phyloP scores from a whole-genome alignment of 352 stramenopile species.

The Globisporangium spiculum region DNA sequence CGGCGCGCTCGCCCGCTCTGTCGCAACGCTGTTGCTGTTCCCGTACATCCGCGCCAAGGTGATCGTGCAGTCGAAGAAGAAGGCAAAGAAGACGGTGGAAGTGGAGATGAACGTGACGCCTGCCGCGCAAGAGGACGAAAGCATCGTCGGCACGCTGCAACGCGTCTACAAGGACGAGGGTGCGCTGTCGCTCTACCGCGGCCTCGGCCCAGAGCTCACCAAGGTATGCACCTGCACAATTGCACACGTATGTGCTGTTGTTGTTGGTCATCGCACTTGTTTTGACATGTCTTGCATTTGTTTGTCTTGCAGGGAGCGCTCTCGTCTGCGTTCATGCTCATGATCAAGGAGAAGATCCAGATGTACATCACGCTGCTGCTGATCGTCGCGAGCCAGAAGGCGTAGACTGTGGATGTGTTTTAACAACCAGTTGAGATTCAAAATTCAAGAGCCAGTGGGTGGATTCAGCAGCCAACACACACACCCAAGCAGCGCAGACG shows the following conservation, averaged over 20 bases:
- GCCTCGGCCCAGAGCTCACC: constrained; percentile 93
- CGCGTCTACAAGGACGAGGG: constrained; percentile 85
- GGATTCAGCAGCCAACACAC: no score
- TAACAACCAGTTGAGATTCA: background rate
- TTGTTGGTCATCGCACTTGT: background rate
- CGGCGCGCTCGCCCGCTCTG: constrained; percentile 90
- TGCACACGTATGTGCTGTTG: background rate
- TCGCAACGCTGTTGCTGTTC: constrained; percentile 96
- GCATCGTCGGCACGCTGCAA: constrained; percentile 76
- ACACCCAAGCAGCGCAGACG: no score
- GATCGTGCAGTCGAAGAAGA: constrained; percentile 89
- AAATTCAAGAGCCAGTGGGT: background rate
- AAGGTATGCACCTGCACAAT: constrained; percentile 31
- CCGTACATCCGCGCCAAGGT: constrained; percentile 97
- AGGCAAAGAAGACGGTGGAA: constrained; percentile 24
- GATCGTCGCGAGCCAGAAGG: constrained; percentile 46
- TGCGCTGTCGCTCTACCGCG: constrained; percentile 89
- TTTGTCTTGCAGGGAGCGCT: constrained; percentile 82
- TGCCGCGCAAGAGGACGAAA: constrained; percentile 35
- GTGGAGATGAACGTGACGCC: constrained; percentile 12
- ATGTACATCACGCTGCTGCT: constrained; percentile 84
- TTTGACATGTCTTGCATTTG: constrained; percentile 2
- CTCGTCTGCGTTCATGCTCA: constrained; percentile 95
- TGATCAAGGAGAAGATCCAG: constrained; percentile 98
- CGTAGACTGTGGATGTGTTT: background rate